phyloP scores from a whole-genome alignment of 208 protist genomes.

The Trypanosoma congolense region DNA sequence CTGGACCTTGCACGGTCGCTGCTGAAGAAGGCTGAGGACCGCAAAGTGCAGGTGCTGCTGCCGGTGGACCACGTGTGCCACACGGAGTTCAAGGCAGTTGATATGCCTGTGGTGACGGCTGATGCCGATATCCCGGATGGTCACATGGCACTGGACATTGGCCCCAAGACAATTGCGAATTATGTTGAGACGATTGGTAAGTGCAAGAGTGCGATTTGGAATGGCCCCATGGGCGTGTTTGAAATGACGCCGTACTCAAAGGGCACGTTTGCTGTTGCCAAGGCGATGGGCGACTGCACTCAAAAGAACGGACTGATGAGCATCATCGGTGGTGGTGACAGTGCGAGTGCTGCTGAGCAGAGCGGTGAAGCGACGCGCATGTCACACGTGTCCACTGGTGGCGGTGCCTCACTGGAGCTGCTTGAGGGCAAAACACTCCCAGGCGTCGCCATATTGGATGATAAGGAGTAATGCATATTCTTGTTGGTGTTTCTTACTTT shows the following conservation, averaged over 20 bases:
- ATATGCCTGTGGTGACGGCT: conserved; percentile 62
- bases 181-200: conserved; percentile 77
- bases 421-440: conserved; percentile 96
- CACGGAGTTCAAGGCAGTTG: conserved; percentile 87
- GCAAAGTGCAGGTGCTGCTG: conserved; percentile 95
- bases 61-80: conserved; percentile 96
- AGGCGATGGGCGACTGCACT: conserved; percentile 67
- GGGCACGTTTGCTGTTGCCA: conserved; percentile 88
- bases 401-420: conserved; percentile 98
- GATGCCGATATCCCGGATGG: conserved; percentile 71
- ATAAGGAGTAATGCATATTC: conserved; percentile 36
- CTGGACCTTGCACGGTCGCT: conserved; percentile 77
- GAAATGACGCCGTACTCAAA: conserved; percentile 95
- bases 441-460: conserved; percentile 82
- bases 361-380: conserved; percentile 89
- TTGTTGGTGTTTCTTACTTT: neutral
- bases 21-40: conserved; percentile 93
- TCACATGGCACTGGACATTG: conserved; percentile 95
- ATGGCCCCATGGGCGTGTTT: conserved; percentile 97
- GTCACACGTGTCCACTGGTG: conserved; percentile 98
- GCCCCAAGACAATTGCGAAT: conserved; percentile 84
- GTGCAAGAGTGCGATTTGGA: conserved; percentile 96
- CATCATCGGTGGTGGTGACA: conserved; percentile 97
- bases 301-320: conserved; percentile 64
- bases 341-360: conserved; percentile 91